Conservation (phyloP, 2,329 filamentous ascomycete genomes). For the Monilinia laxa region DNA sequence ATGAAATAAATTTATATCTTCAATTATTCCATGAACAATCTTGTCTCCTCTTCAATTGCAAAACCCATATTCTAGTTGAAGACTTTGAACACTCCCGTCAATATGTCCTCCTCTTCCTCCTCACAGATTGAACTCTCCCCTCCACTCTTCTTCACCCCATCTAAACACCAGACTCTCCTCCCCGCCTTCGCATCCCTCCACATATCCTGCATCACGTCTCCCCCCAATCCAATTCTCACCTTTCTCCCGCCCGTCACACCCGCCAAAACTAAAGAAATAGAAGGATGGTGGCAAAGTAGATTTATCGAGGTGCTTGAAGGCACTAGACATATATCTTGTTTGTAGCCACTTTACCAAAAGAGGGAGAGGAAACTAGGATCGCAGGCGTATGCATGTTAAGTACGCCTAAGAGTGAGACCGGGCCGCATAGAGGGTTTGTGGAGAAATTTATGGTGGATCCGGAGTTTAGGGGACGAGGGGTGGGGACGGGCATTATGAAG, state of each 20-base stretch:
- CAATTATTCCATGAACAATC: no score
- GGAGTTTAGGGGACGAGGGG: conserved; percentile 40
- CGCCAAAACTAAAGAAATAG: not conserved
- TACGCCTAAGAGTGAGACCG: conserved; percentile 55
- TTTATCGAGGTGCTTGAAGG: not conserved
- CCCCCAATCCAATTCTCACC: conserved; percentile 1
- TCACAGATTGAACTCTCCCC: not conserved
- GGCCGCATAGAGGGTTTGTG: conserved; percentile 53
- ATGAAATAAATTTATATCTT: not conserved
- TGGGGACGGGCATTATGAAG: not conserved
- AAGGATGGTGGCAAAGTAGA: not conserved
- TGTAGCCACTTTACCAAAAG: not conserved
- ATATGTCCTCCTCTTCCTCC: not conserved
- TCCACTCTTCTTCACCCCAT: not conserved
- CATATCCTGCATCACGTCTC: not conserved
- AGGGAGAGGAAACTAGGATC: not conserved
- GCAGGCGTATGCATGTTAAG: conserved; percentile 21
- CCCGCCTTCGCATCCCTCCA: not conserved
- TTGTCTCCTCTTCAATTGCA: not conserved
- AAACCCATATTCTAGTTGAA: not conserved
- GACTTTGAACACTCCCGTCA: not conserved
- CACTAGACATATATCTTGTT: not conserved
- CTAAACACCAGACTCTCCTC: not conserved
- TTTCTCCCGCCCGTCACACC: not conserved
- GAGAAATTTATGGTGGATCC: conserved; percentile 59